phyloP scores from a whole-genome alignment of 208 protist species.

The Trypanosoma scelopori region DNA sequence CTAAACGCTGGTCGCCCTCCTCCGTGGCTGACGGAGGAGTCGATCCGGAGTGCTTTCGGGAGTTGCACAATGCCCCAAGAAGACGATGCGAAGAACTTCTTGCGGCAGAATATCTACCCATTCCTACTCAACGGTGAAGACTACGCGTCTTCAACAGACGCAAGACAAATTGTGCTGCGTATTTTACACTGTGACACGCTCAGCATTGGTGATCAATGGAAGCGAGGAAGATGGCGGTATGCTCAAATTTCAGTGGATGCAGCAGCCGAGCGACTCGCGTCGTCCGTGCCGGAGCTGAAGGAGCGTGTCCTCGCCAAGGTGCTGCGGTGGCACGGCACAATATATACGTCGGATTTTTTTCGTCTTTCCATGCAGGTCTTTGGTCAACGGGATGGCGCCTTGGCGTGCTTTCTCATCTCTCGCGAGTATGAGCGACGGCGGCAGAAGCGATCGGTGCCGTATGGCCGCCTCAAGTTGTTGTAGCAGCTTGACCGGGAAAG shows the following conservation, averaged over 20 bases:
- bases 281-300: conserved; percentile 15
- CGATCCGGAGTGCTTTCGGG: conserved; percentile 6
- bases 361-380: conserved; percentile 49
- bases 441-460: neutral
- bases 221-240: conserved; percentile 8
- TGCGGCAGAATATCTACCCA: conserved; percentile 14
- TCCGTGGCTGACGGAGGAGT: conserved; percentile 24
- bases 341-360: conserved; percentile 36
- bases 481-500: conserved; percentile 4
- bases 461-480: conserved; percentile 19
- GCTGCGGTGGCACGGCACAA: conserved; percentile 10
- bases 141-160: conserved; percentile 12
- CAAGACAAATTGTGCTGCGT: conserved; percentile 8
- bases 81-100: neutral
- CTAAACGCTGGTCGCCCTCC: conserved; percentile 7
- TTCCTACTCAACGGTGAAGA: conserved; percentile 9
- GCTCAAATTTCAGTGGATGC: conserved; percentile 23
- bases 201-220: neutral
- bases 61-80: neutral
- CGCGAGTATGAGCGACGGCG: conserved; percentile 24
- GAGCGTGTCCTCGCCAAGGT: conserved; percentile 18
- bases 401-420: conserved; percentile 39
- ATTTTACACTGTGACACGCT: conserved; percentile 8
- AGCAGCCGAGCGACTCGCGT: conserved; percentile 18
- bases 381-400: conserved; percentile 37